Evolutionary conservation across 2,329 filamentous ascomycete genomes (phyloP).

Genomic region (Exophiala sideris): DNA sequence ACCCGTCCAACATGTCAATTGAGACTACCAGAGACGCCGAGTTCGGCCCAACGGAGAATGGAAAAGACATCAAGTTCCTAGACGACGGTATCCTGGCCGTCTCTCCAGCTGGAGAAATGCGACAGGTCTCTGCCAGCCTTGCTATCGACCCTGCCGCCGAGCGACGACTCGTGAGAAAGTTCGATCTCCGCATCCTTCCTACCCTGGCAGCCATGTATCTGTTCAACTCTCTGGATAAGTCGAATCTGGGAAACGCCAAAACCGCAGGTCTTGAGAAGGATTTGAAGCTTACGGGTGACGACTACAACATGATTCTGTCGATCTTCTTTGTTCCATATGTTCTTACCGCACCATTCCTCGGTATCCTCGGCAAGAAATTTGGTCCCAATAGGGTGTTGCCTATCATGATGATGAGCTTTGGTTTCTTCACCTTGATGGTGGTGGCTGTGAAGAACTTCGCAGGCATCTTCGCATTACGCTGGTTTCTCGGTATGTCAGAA

Average conservation of each 20-base stretch:
- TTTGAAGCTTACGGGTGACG: conserved; percentile 57
- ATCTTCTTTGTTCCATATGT: conserved; percentile 77
- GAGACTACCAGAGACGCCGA: neutral
- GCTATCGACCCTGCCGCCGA: conserved; percentile 46
- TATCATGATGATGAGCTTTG: conserved; percentile 66
- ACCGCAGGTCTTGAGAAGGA: conserved; percentile 50
- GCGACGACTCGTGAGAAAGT: conserved; percentile 52
- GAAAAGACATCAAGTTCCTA: conserved; percentile 13
- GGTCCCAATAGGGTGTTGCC: conserved; percentile 63
- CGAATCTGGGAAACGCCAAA: conserved; percentile 56
- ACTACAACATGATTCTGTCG: conserved; percentile 67
- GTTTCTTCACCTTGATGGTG: conserved; percentile 60
- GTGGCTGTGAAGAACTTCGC: conserved; percentile 44
- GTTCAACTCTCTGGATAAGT: conserved; percentile 45
- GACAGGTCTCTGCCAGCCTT: conserved; percentile 14
- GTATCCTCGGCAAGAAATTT: conserved; percentile 66
- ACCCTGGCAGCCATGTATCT: conserved; percentile 60
- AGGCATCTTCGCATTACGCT: conserved; percentile 64
- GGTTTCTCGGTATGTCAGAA: conserved; percentile 61
- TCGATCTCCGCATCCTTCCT: conserved; percentile 55
- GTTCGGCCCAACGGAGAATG: neutral
- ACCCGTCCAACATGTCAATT: conserved; percentile 4
- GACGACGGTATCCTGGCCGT: neutral
- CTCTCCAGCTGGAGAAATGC: neutral
- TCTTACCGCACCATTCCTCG: conserved; percentile 63